Percentiles rank a stretch among this genome's conserved stretches.
Conservation (phyloP, 2,329 filamentous ascomycete species). For the Venturiaceae sp. region DNA sequence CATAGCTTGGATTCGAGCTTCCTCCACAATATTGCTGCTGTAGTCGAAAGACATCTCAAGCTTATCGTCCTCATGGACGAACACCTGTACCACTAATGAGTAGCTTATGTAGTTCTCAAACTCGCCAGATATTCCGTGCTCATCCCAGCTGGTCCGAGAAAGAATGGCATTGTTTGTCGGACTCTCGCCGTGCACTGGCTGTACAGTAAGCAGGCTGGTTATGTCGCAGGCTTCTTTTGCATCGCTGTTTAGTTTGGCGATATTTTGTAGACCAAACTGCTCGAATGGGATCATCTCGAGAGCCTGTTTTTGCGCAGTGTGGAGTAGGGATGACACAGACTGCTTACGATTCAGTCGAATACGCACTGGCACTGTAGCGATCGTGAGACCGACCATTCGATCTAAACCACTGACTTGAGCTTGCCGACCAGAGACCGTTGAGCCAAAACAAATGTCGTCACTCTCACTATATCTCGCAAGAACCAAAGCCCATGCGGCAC, state of each 20-base stretch:
- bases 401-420: constrained; percentile 61
- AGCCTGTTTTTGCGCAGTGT: constrained; percentile 45
- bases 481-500: constrained; percentile 58
- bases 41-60: background rate
- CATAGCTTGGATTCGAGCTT: background rate
- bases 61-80: background rate
- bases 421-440: constrained; percentile 72
- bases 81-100: no score
- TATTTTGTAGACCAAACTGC: constrained; percentile 52
- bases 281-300: constrained; percentile 53
- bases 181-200: constrained; percentile 24
- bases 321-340: constrained; percentile 42
- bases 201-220: constrained; percentile 24
- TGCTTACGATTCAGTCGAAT: constrained; percentile 34
- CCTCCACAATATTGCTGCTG: background rate
- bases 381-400: constrained; percentile 66
- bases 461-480: constrained; percentile 55
- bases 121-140: background rate
- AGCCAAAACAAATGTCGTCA: constrained; percentile 62
- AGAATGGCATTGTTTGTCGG: background rate
- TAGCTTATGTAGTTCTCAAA: no score
- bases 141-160: background rate
- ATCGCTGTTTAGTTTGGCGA: constrained; percentile 34
- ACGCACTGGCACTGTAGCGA: constrained; percentile 66
- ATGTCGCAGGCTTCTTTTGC: constrained; percentile 23